A percentile compares a stretch with the other conserved stretches of the same genome.
These are phyloP conservation scores for Leishmania braziliensis DNA, from an alignment of 208 protist species.

Conservation along the genomic window DNA sequence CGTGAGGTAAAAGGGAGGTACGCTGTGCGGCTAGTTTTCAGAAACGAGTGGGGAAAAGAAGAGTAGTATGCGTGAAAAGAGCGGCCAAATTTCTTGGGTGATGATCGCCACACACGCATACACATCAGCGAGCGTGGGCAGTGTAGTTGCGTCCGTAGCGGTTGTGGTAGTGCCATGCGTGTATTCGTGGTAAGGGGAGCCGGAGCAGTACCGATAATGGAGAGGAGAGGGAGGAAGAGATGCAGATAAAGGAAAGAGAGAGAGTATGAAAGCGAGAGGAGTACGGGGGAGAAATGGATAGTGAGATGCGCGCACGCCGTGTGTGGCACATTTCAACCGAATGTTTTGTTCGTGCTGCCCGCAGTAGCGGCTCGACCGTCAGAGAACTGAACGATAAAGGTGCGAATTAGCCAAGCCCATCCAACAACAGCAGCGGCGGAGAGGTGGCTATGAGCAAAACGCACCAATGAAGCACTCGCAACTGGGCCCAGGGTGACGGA, in stretches of 20 bases:
- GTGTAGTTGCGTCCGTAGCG: neutral
- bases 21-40: too few species aligned
- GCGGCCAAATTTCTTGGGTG: neutral
- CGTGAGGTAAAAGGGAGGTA: too few species aligned
- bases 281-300: neutral
- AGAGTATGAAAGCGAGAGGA: neutral
- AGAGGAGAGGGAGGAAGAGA: neutral
- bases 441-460: neutral
- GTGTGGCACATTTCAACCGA: neutral
- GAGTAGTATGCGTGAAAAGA: neutral
- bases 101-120: neutral
- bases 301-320: neutral
- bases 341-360: neutral
- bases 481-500: neutral
- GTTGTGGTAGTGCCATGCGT: neutral
- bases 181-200: neutral
- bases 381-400: neutral
- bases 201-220: neutral
- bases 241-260: neutral
- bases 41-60: neutral
- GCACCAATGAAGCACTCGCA: neutral
- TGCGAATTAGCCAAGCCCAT: neutral
- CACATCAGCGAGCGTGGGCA: neutral
- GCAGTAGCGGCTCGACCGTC: neutral
- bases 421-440: neutral